Conservation (phyloP, 2,329 filamentous ascomycete species). For the Penicillium paneum region DNA sequence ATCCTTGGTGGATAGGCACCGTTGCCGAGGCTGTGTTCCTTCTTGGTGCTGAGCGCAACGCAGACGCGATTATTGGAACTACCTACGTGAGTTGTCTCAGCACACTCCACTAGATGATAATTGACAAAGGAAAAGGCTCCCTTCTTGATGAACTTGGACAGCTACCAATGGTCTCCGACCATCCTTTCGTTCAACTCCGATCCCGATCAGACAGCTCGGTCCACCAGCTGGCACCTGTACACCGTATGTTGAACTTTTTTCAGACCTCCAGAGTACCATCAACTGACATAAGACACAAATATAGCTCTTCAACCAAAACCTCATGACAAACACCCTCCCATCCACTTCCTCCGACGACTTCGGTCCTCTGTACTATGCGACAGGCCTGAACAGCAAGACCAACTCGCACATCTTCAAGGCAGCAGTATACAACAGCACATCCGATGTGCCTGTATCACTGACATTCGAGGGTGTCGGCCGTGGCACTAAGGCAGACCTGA, state of each 20-base stretch:
- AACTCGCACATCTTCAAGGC: slow-evolving; percentile 45
- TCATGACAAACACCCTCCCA: slow-evolving; percentile 47
- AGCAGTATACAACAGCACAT: slow-evolving; percentile 50
- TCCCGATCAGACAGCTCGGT: slow-evolving; percentile 27
- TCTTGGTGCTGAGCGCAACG: slow-evolving; percentile 63
- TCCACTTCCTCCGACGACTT: slow-evolving; percentile 37
- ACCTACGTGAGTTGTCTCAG: slow-evolving; percentile 24
- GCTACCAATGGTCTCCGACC: slow-evolving; percentile 31
- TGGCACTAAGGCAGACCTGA: slow-evolving; percentile 39
- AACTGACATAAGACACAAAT: slow-evolving; percentile 26
- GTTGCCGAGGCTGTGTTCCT: slow-evolving; percentile 65
- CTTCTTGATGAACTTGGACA: slow-evolving; percentile 28
- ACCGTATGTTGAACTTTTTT: slow-evolving; percentile 25
- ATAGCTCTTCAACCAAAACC: slow-evolving; percentile 43
- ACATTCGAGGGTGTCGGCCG: slow-evolving; percentile 35
- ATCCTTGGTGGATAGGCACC: slow-evolving; percentile 58
- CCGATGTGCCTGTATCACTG: slow-evolving; percentile 33
- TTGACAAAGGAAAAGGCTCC: slow-evolving; percentile 21
- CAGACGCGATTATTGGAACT: slow-evolving; percentile 28
- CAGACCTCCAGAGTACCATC: slow-evolving; percentile 9
- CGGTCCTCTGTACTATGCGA: slow-evolving; percentile 47
- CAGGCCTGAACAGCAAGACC: slow-evolving; percentile 40
- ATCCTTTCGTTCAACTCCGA: slow-evolving; percentile 32
- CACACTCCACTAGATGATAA: not conserved
- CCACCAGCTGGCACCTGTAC: slow-evolving; percentile 31